Evolutionary conservation across 352 stramenopile genomes (phyloP).

Genomic region (Blastocystis sp.): DNA sequence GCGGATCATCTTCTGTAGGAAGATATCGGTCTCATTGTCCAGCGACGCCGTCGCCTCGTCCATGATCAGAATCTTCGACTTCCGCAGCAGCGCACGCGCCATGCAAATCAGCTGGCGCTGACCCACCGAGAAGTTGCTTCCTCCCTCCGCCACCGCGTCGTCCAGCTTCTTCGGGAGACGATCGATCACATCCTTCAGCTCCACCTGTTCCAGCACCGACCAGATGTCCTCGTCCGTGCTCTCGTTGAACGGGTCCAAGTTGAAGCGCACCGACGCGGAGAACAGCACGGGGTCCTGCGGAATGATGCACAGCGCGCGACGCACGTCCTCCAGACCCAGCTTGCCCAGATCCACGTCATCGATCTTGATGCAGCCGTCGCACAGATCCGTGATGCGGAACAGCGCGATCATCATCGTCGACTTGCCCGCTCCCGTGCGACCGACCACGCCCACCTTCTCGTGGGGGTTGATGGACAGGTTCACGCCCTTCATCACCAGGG

Average conservation of each 20-base stretch:
- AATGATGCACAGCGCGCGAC: constrained; percentile 71
- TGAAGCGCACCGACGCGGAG: constrained; percentile 71
- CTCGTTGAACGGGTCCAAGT: constrained; percentile 71
- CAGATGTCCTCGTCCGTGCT: constrained; percentile 60
- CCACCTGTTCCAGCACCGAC: constrained; percentile 57
- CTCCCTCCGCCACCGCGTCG: constrained; percentile 46
- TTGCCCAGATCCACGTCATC: constrained; percentile 62
- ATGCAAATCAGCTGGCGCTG: constrained; percentile 75
- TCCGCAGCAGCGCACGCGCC: constrained; percentile 69
- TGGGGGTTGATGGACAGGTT: constrained; percentile 67
- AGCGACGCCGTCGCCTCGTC: constrained; percentile 71
- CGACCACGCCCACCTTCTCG: constrained; percentile 78
- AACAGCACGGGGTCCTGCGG: constrained; percentile 71
- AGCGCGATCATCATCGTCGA: constrained; percentile 75
- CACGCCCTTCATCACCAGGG: constrained; percentile 60
- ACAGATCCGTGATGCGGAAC: constrained; percentile 81
- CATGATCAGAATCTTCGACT: constrained; percentile 70
- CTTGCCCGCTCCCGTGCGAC: constrained; percentile 76
- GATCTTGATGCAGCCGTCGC: constrained; percentile 75
- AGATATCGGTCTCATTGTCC: constrained; percentile 60
- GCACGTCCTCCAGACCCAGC: constrained; percentile 66
- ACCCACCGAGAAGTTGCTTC: constrained; percentile 73
- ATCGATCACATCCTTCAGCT: constrained; percentile 48
- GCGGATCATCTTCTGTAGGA: constrained; percentile 65
- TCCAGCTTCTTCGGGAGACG: background rate